Evolutionary conservation across 441 rosid species (phyloP), one percentile per base, ranked within the genome.

Genomic region (Adansonia madagascariensis): DNA sequence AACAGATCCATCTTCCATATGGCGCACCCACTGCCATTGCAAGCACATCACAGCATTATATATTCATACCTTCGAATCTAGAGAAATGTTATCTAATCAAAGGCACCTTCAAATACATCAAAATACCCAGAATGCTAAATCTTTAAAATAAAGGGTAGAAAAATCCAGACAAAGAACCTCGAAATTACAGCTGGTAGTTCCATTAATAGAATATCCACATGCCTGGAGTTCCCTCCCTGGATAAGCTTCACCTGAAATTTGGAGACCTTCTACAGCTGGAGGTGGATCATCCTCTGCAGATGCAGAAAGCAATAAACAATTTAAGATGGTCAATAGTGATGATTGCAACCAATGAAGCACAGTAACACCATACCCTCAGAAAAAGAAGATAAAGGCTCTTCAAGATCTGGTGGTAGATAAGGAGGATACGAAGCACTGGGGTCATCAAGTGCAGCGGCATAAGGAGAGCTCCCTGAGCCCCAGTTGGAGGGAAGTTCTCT

Each of bases 111-210:
- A 73, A 60, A 77, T n/a, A 53, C 22, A 75, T 62, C 27, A 56
- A 75, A 64, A 64, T 75, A 74, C 47, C 39, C 3, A 20, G 57
- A 57, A 41, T 41, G 64, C 66, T 56, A 41, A 57, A 56, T 20
- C 10, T 47, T 57, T 20, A 57, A 65, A 52, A 75, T 12, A 35
- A 18, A 69, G 78, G 46, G 35, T 50, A 44, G n/a, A 60, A 75
- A 35, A 68, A 76, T 74, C 78, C 22, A 3, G 73, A 75, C 83
- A 82, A 73, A 75, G 81, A 84, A 97, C 99, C 99, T 97, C 98
- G 84, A 97, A 97, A 83, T 97, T 97, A 89, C 99, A 97, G 85
- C 97, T 94, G 77, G 97, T 97, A 77, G 98, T 97, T 87, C 99
- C 99, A 80, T 97, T 90, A 78, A 88, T 90, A 67, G 99, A 97